Conservation (phyloP, 768 basidiomycete species). For the Dentipellis fragilis region DNA sequence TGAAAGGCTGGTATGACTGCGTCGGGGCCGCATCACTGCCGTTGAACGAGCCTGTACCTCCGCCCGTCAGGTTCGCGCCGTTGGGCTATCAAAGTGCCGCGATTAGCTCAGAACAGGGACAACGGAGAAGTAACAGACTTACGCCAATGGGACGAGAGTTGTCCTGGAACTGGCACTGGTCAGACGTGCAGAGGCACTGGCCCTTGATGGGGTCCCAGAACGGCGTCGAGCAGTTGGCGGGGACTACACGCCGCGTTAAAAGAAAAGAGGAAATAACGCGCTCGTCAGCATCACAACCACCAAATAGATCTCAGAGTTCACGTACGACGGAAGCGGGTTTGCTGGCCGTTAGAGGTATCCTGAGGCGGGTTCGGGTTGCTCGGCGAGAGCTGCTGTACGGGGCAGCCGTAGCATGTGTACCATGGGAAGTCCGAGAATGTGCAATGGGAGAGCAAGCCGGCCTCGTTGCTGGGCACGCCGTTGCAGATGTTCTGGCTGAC, state of each 20-base stretch:
- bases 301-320: constrained; percentile 3
- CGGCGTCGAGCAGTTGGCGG: constrained; percentile 62
- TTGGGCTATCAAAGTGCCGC: constrained; percentile 36
- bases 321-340: constrained; percentile 47
- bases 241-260: constrained; percentile 36
- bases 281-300: background rate
- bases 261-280: too few species aligned
- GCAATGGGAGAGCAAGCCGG: constrained; percentile 51
- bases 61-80: constrained; percentile 60
- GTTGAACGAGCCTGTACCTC: constrained; percentile 42
- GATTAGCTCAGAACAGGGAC: background rate
- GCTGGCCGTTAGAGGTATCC: constrained; percentile 31
- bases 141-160: constrained; percentile 56
- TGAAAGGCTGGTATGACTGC: constrained; percentile 8
- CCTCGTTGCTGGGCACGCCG: constrained; percentile 61
- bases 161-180: constrained; percentile 53
- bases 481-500: constrained; percentile 62
- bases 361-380: constrained; percentile 61
- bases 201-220: constrained; percentile 75
- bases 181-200: constrained; percentile 50
- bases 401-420: constrained; percentile 76
- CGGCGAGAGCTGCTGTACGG: constrained; percentile 39
- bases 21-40: background rate
- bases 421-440: constrained; percentile 69
- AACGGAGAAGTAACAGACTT: constrained; percentile 17